Evolutionary conservation across 2,329 filamentous ascomycete genomes (phyloP).

Genomic region (Penicillium sp.): DNA sequence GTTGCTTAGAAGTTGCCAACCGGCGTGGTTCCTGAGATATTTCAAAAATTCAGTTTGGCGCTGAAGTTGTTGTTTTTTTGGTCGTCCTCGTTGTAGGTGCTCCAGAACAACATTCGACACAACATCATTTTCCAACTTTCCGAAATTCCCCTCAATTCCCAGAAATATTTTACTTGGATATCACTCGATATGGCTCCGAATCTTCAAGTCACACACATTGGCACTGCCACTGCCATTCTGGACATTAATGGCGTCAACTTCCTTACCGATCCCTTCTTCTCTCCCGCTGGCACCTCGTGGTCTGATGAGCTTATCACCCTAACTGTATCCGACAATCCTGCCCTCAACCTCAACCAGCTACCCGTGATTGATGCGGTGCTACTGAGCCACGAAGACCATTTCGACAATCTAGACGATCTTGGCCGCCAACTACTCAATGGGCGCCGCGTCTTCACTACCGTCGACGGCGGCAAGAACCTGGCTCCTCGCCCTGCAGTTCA

Average conservation of each 20-base stretch:
- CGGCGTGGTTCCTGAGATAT: too few relatives aligned
- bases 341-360: conserved; percentile 46
- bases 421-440: conserved; percentile 56
- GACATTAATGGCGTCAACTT: conserved; percentile 51
- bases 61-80: too few relatives aligned
- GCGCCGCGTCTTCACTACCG: conserved; percentile 55
- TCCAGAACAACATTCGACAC: conserved; percentile 18
- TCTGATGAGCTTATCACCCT: neutral
- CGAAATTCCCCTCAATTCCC: neutral
- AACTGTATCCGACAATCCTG: conserved; percentile 36
- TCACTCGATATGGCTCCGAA: neutral
- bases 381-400: conserved; percentile 59
- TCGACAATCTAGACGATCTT: conserved; percentile 56
- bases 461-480: conserved; percentile 54
- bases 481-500: conserved; percentile 51
- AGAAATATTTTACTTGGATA: neutral
- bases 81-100: neutral
- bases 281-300: conserved; percentile 46
- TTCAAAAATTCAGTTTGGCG: too few relatives aligned
- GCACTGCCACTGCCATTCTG: conserved; percentile 58
- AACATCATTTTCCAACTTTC: neutral
- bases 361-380: conserved; percentile 58
- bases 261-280: conserved; percentile 57
- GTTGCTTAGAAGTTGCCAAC: too few relatives aligned
- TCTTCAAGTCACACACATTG: conserved; percentile 54